A percentile compares a stretch with the other conserved stretches of the same genome.
phyloP scores from a whole-genome alignment of 257 asterid genomes.

The Scutellaria barbata region DNA sequence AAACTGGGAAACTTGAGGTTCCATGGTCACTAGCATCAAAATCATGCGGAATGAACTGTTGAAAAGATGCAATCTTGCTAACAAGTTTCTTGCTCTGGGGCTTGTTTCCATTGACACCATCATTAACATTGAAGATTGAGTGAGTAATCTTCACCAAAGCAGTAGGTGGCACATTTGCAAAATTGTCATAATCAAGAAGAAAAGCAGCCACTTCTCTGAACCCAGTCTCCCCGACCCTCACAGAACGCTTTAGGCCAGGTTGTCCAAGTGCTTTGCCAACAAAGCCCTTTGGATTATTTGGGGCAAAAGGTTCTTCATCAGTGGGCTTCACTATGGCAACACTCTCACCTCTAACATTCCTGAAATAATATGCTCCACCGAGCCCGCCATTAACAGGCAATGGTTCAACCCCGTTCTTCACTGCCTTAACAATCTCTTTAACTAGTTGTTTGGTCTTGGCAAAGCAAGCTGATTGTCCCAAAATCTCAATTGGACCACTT shows the following conservation, averaged over 20 bases:
- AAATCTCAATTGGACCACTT: constrained; percentile 83
- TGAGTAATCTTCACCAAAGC: constrained; percentile 93
- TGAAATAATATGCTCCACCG: constrained; percentile 92
- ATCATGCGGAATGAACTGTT: constrained; percentile 85
- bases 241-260: constrained; percentile 87
- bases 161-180: constrained; percentile 94
- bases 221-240: constrained; percentile 95
- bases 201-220: constrained; percentile 97
- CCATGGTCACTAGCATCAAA: constrained; percentile 98
- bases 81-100: constrained; percentile 61
- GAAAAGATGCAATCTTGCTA: constrained; percentile 97
- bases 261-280: constrained; percentile 92
- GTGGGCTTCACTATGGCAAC: constrained; percentile 98
- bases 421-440: constrained; percentile 76
- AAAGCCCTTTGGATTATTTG: constrained; percentile 95
- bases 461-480: constrained; percentile 69
- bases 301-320: constrained; percentile 97
- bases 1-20: constrained; percentile 90
- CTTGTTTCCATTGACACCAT: constrained; percentile 72
- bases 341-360: constrained; percentile 81
- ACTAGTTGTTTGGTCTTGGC: constrained; percentile 64
- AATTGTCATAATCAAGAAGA: constrained; percentile 87
- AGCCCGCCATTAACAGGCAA: constrained; percentile 81
- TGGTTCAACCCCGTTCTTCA: constrained; percentile 82
- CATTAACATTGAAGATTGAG: constrained; percentile 86